These are phyloP conservation scores for Backusella parvicylindrica DNA, from an alignment of 192 early-diverging fungal genomes.

Conservation along the genomic window DNA sequence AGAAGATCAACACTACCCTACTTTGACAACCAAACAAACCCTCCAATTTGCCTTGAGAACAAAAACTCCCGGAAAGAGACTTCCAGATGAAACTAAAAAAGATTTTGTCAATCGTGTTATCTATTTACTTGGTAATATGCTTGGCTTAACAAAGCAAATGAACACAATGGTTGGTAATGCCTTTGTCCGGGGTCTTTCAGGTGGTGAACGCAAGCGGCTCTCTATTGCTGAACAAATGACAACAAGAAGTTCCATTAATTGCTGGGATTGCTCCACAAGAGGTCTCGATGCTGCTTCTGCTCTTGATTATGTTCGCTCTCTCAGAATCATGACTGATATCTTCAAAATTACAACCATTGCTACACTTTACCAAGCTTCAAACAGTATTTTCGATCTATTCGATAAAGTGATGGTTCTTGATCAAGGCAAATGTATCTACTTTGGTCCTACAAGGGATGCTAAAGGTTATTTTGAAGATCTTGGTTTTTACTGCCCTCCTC, in stretches of 20 bases:
- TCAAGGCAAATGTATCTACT: conserved; percentile 65
- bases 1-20: conserved; percentile 76
- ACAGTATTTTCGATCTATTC: conserved; percentile 74
- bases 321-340: conserved; percentile 71
- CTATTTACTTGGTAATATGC: conserved; percentile 47
- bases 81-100: conserved; percentile 43
- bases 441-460: conserved; percentile 58
- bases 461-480: conserved; percentile 60
- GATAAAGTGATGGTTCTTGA: conserved; percentile 66
- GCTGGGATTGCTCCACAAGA: conserved; percentile 62
- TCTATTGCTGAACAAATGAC: conserved; percentile 78
- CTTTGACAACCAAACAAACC: conserved; percentile 76
- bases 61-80: conserved; percentile 58
- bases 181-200: conserved; percentile 72
- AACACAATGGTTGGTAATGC: conserved; percentile 74
- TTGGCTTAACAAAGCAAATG: conserved; percentile 53
- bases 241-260: conserved; percentile 48
- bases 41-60: conserved; percentile 72
- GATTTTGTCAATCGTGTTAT: conserved; percentile 48
- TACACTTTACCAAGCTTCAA: conserved; percentile 64
- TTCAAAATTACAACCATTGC: conserved; percentile 58
- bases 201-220: conserved; percentile 76
- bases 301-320: conserved; percentile 71
- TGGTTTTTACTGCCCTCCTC: conserved; percentile 58
- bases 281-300: conserved; percentile 82